These are phyloP conservation scores for Megacollybia marginata DNA, from an alignment of 768 basidiomycete genomes.

Conservation along the genomic window DNA sequence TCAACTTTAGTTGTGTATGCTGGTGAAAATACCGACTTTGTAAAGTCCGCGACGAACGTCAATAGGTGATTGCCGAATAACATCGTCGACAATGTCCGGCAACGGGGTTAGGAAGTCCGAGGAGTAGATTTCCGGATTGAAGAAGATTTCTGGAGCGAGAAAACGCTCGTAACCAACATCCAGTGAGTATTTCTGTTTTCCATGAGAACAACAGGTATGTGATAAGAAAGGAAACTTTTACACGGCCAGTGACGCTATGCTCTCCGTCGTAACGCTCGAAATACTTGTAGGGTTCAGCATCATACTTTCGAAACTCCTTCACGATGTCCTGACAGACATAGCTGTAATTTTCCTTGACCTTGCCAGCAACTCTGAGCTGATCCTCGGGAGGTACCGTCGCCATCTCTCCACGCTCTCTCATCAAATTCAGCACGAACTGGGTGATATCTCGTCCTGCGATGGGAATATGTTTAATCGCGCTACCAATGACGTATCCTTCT, in stretches of 20 bases:
- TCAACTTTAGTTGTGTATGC: background rate
- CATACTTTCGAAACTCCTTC: slow-evolving; percentile 97
- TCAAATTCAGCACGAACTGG: slow-evolving; percentile 90
- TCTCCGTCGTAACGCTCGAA: slow-evolving; percentile 93
- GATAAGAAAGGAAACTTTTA: slow-evolving; percentile 26
- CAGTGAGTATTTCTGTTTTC: slow-evolving; percentile 76
- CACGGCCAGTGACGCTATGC: slow-evolving; percentile 86
- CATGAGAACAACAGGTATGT: background rate
- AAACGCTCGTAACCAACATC: slow-evolving; percentile 99
- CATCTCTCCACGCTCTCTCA: slow-evolving; percentile 94
- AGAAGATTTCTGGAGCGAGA: slow-evolving; percentile 98
- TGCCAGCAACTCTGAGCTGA: slow-evolving; percentile 83
- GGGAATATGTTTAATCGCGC: slow-evolving; percentile 97
- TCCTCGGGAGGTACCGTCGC: slow-evolving; percentile 90
- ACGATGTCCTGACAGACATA: slow-evolving; percentile 99
- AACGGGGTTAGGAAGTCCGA: slow-evolving; percentile 97
- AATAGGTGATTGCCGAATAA: slow-evolving; percentile 93
- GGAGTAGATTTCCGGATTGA: slow-evolving; percentile 98
- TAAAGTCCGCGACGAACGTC: slow-evolving; percentile 96
- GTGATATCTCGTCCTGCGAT: slow-evolving; percentile 98
- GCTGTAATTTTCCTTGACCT: slow-evolving; percentile 96
- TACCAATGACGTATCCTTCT: slow-evolving; percentile 98
- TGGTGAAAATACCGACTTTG: slow-evolving; percentile 47
- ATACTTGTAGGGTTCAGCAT: slow-evolving; percentile 90
- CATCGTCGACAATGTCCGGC: slow-evolving; percentile 91